Evolutionary conservation across 2,329 filamentous ascomycete genomes (phyloP).

Genomic region (Xylaria sp.): DNA sequence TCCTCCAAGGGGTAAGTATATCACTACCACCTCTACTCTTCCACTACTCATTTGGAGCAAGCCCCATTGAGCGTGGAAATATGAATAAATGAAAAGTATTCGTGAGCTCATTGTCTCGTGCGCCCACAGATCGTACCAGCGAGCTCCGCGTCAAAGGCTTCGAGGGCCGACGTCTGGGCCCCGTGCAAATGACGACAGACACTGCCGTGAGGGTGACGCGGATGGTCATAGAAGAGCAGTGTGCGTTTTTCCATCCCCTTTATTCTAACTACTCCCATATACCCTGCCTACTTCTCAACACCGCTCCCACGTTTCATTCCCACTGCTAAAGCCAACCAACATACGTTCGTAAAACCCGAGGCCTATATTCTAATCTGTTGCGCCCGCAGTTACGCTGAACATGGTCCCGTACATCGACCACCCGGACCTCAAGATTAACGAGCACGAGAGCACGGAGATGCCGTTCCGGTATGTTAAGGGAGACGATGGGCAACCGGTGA

Average conservation of each 20-base stretch:
- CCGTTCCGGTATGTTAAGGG: slow-evolving; percentile 94
- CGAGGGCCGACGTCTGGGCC: slow-evolving; percentile 83
- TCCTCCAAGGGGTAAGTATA: slow-evolving; percentile 80
- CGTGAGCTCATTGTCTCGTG: slow-evolving; percentile 18
- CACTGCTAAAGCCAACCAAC: neutral
- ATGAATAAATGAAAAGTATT: neutral
- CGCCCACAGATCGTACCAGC: slow-evolving; percentile 85
- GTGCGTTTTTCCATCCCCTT: slow-evolving; percentile 58
- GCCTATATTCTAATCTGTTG: neutral
- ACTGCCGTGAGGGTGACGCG: slow-evolving; percentile 94
- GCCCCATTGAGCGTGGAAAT: neutral
- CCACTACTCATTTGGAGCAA: neutral
- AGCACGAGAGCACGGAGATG: slow-evolving; percentile 96
- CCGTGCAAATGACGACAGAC: slow-evolving; percentile 98
- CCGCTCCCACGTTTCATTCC: neutral
- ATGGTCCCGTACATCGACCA: slow-evolving; percentile 86
- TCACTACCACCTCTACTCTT: neutral
- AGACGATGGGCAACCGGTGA: slow-evolving; percentile 79
- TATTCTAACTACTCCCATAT: neutral
- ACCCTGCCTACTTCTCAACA: neutral
- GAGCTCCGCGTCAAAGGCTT: slow-evolving; percentile 96
- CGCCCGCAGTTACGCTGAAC: slow-evolving; percentile 64
- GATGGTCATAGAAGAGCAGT: slow-evolving; percentile 84
- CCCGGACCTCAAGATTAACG: slow-evolving; percentile 88
- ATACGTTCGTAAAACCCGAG: neutral